Evolutionary conservation across 2,329 filamentous ascomycete genomes (phyloP).

Genomic region (Dactylellina cionopaga): DNA sequence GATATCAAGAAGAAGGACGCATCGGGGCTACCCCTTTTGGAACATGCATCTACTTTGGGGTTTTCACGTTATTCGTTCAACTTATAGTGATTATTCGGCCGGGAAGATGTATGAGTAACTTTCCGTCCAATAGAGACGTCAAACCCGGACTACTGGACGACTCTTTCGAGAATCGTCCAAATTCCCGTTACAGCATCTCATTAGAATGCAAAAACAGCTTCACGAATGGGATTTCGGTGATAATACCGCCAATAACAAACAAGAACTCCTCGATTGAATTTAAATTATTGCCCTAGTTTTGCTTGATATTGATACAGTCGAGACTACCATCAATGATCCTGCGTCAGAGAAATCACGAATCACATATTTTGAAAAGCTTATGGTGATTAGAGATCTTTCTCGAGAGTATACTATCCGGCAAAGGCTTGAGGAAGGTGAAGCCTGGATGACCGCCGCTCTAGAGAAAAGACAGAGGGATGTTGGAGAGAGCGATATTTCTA

Average conservation of each 20-base stretch:
- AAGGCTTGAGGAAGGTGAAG: constrained; percentile 30
- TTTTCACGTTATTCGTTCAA: constrained; percentile 14
- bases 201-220: constrained; percentile 35
- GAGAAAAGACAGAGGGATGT: neutral
- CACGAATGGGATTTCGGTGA: constrained; percentile 15
- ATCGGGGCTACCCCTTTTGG: constrained; percentile 2
- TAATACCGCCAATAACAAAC: neutral
- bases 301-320: constrained; percentile 29
- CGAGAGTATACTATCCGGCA: constrained; percentile 42
- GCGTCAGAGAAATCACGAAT: constrained; percentile 5
- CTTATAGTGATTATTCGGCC: constrained; percentile 1
- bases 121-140: constrained; percentile 9
- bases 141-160: constrained; percentile 22
- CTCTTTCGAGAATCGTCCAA: constrained; percentile 33
- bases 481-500: constrained; percentile 26
- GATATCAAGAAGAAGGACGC: no score
- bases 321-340: neutral
- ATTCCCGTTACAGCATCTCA: constrained; percentile 33
- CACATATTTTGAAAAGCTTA: constrained; percentile 51
- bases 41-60: constrained; percentile 38
- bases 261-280: constrained; percentile 36
- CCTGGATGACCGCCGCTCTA: constrained; percentile 32
- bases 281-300: constrained; percentile 14
- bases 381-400: constrained; percentile 53
- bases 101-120: constrained; percentile 36